Base-by-base conservation (phyloP, 352 stramenopile species). In the Globisporangium emineosum region DNA sequence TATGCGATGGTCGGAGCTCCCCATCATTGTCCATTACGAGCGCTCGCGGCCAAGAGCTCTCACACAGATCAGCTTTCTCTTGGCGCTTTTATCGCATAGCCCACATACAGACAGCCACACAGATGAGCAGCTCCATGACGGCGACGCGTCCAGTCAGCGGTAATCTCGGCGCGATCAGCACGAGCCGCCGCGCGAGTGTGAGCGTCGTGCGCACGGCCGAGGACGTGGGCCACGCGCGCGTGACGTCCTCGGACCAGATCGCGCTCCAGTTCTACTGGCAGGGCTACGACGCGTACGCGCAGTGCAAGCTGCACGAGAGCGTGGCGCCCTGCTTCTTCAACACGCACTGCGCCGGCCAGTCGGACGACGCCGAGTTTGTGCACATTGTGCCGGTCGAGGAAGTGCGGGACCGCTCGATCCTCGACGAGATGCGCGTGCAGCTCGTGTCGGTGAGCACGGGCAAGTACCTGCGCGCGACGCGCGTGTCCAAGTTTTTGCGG, bases 201-300 rank as follows among this genome's bases (percentile, higher is more conserved):
- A 57, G 35, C 62, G 62, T 57, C 17, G 32, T 57, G 62, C 62
- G 62, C 54, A 63, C 62, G 15, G 62, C 62, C n/a, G 62, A 67
- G 42, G 62, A 67, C 54, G 43, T 63, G 29, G 21, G 32, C 32
- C 54, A 63, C 62, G 62, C 55, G 35, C 63, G 57, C 43, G 45
- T 79, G 42, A 85, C 70, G 47, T 88, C 76, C 8, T 78, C 61
- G 32, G 76, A 86, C 72, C 74, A 81, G 19, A 54, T 86, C 13
- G 76, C 80, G 35, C 62, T 89, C 51, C 80, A 88, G 64, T 76
- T 89, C 43, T 89, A 83, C 67, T 89, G 80, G 78, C 80, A 89
- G 58, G 78, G 80, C 25, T 86, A 86, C 59, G 78, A 86, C 56
- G 76, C 80, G 23, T 88, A 86, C 60, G 76, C 83, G 32, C 66